Percentiles rank a stretch among this genome's conserved stretches.
Evolutionary conservation across 345 rosid genomes (phyloP).

Genomic region (Gossypium rotundifolium): DNA sequence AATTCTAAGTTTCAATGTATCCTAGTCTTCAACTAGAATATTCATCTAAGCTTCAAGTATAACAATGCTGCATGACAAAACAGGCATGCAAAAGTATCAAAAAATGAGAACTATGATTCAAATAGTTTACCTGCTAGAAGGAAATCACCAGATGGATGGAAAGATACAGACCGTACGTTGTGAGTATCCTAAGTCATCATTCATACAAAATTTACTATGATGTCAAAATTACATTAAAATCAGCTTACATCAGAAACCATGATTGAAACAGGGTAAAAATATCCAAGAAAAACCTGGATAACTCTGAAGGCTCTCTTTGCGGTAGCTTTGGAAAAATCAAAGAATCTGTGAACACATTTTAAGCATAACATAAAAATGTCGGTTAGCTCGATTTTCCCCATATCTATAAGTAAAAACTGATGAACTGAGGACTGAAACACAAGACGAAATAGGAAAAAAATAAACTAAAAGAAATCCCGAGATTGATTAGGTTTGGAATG

Average conservation of each 20-base stretch:
- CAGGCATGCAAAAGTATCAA: neutral
- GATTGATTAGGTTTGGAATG: conserved; percentile 7
- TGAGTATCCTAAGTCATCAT: conserved; percentile 61
- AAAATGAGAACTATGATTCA: neutral
- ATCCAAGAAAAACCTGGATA: conserved; percentile 51
- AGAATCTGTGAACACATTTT: conserved; percentile 44
- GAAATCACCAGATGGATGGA: conserved; percentile 82
- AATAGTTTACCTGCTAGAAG: conserved; percentile 58
- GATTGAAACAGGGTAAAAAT: conserved; percentile 2
- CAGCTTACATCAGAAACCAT: neutral
- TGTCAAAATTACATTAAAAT: conserved; percentile 1
- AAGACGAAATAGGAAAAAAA: neutral
- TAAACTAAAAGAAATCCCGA: neutral
- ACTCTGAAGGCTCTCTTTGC: conserved; percentile 82
- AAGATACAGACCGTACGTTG: conserved; percentile 71
- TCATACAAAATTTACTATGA: conserved; percentile 7
- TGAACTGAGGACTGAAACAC: neutral
- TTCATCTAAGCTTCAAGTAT: neutral
- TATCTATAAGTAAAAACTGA: conserved; percentile 5
- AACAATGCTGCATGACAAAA: neutral
- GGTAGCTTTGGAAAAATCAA: conserved; percentile 77
- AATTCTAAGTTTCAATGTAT: neutral
- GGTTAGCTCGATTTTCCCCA: neutral
- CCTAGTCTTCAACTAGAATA: neutral
- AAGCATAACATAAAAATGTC: neutral